Base-by-base conservation (phyloP, 2,329 filamentous ascomycete species). In the Orbilia ellipsospora region DNA sequence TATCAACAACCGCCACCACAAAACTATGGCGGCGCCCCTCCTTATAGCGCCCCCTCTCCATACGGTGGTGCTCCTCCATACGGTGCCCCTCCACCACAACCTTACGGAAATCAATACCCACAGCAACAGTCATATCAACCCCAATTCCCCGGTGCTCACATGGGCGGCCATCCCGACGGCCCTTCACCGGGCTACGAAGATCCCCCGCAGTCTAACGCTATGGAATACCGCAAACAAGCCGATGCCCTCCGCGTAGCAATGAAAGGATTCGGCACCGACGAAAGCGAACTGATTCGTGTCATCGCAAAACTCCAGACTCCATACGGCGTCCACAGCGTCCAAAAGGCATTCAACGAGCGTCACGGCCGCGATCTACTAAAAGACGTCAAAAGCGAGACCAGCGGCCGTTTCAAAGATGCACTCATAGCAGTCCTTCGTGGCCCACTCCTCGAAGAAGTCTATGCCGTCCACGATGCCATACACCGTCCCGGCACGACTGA, bases 261-360 rank as follows among this genome's bases (percentile, higher is more conserved):
- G 93, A 97, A 96, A 82, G 93, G 93, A 0, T 92, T 97, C 77
- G 94, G 94, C 40, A 97, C 94, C 0, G 89, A 98, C 80, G 94
- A 97, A 82, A 90, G 89, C 80, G 82, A 87, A 0, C 84, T 98
- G 15, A 94, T 96, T 77, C 84, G 85, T 1, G 84, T 90, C 2
- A 84, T 98, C 7, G 84, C 90, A 1, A 87, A 86, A 16, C 77
- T 78, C 78, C 90, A 93, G 77, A 92, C 96, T 77, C 91, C 94
- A 0, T 84, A 93, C 3, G 92, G 96, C 81, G 87, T 95, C 77
- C 87, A 90, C 56, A 85, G 88, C 7, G 85, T 96, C 61, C 88
- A 89, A 68, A 82, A 86, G 6, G 86, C 90, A 1, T 98, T 91
- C 83, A 84, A 88, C 57, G 84, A 88, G 70, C 84, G 85, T 77